Base-by-base conservation (phyloP, 73 alveolate genomes). In the Stentor roeselii region DNA sequence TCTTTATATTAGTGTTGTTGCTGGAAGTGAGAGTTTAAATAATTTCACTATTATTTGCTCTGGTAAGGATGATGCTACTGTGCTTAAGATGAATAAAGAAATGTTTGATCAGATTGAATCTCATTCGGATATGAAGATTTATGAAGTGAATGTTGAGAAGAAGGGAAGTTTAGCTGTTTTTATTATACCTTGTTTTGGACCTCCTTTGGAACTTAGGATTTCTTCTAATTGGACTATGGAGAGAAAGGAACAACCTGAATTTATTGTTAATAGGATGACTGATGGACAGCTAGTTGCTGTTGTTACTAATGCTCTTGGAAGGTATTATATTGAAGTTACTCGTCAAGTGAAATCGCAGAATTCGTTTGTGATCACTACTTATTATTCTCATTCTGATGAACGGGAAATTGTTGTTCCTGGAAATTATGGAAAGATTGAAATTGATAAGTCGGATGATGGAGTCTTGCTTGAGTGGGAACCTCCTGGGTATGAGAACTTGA, bases 221-320 rank as follows among this genome's bases (percentile, higher is more conserved):
- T 67, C 80, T 11, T 67, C 80, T 27, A 67, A 67, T 40, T 67
- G 80, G 80, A 67, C 80, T 0, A 30, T 67, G 1, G 80, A 36
- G 14, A 67, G 41, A 15, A 32, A 30, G n/a, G 80, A 34, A 2
- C 27, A 30, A 27, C 80, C 80, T 21, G 80, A 67, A 1, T 1
- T 67, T 11, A 30, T 34, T 1, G 80, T 67, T n/a, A 32, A n/a
- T 1, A 0, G 80, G 34, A n/a, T 21, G 21, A 67, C 37, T n/a
- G 80, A 67, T 34, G 37, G 80, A 34, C n/a, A 67, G 34, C n/a
- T 67, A 30, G 34, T 67, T 67, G 80, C 41, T 15, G 34, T 34
- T 15, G 14, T 67, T 27, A 67, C 21, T 2, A 67, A 67, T 40
- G 80, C 80, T 21, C 21, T 21, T 21, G 80, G 80, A 27, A n/a